Conservation (phyloP, 2,329 filamentous ascomycete species). For the Claviceps maximensis region DNA sequence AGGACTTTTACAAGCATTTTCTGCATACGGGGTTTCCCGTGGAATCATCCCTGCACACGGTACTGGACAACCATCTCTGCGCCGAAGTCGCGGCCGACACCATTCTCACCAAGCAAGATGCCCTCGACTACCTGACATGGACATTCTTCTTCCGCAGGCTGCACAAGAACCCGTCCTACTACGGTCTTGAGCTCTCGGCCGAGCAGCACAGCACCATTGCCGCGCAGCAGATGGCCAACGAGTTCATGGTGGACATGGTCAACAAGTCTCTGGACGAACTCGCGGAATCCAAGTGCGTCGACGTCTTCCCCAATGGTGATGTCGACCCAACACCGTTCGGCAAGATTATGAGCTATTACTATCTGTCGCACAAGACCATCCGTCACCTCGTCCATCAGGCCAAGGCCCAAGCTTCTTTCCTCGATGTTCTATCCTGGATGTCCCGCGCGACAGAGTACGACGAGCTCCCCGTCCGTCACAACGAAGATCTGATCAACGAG, state of each 20-base stretch:
- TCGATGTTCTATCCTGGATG: constrained; percentile 84
- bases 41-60: constrained; percentile 89
- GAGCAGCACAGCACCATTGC: constrained; percentile 82
- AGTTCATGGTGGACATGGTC: constrained; percentile 89
- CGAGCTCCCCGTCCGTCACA: constrained; percentile 92
- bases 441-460: constrained; percentile 89
- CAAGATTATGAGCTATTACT: constrained; percentile 99
- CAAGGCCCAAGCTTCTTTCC: constrained; percentile 61
- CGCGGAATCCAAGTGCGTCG: constrained; percentile 70
- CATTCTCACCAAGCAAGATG: constrained; percentile 88
- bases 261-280: constrained; percentile 75
- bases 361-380: constrained; percentile 89
- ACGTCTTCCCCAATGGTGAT: constrained; percentile 73
- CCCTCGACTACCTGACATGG: constrained; percentile 95
- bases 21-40: constrained; percentile 95
- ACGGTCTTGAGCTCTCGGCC: constrained; percentile 83
- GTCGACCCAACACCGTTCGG: constrained; percentile 82
- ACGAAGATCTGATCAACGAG: constrained; percentile 93
- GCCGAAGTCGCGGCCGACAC: constrained; percentile 92
- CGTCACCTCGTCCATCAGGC: constrained; percentile 68
- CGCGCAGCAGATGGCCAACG: constrained; percentile 78
- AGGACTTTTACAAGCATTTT: constrained; percentile 99
- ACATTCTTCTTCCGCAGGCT: constrained; percentile 97
- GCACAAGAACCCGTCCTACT: constrained; percentile 98
- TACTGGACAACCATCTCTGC: constrained; percentile 90